Base-by-base conservation (phyloP, 1,139 yeast species). In the Hansenula sp. region DNA sequence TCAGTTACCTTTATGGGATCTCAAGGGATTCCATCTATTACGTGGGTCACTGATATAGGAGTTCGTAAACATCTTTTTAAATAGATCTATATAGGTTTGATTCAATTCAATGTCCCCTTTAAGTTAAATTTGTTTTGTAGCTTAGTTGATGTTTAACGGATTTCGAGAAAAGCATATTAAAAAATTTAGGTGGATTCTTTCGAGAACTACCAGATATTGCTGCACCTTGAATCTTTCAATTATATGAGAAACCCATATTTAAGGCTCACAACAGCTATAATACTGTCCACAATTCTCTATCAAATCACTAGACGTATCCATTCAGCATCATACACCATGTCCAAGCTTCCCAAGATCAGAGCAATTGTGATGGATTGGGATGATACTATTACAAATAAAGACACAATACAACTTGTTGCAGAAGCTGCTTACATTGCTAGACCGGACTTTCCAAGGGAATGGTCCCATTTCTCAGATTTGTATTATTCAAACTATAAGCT, bases 351-450 rank as follows among this genome's bases (percentile, higher is more conserved):
- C 16, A 41, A 39, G 37, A 44, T 55, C 21, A 45, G 34, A 16
- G 54, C 53, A 7, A 51, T 77, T 16, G 65, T 77, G 1, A 54
- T 75, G 3, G 92, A 83, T 53, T 83, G 86, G 82, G 92, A 83
- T 55, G 90, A 82, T 43, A 82, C 90, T 0, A 66, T 79, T 22
- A 81, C 90, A 1, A 48, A 55, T 9, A 50, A 57, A 14, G 90
- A 83, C 56, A 81, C 90, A 1, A 73, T 81, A 32, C 57, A 58
- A 20, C 53, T 72, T 7, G 65, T 81, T 4, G 79, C 82, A 3
- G 63, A 68, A 25, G 69, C 79, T 0, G 79, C 82, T 0, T 75
- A 76, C 44, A 32, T 38, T 4, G 51, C 54, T 19, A 66, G 70
- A 36, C 72, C 72, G 2, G 52, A 53, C 3, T 61, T 62, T 40